Evolutionary conservation across 2,329 filamentous ascomycete genomes (phyloP).

Genomic region (Aspergillus sp.): DNA sequence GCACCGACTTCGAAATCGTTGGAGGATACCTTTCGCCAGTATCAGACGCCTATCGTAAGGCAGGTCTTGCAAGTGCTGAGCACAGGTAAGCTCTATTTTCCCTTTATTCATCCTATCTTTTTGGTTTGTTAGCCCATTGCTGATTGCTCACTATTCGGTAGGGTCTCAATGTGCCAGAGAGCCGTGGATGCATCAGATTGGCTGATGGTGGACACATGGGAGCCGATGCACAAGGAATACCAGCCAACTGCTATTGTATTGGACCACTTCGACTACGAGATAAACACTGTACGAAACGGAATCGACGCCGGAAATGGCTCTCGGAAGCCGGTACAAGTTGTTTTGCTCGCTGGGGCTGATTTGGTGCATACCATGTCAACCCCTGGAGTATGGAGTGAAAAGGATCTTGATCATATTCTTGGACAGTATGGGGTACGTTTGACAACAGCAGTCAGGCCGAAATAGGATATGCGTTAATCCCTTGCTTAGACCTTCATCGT

Average conservation of each 20-base stretch:
- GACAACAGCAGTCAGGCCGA: background rate
- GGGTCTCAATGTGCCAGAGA: constrained; percentile 81
- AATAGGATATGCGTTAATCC: background rate
- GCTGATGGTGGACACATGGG: constrained; percentile 87
- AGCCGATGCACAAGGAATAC: constrained; percentile 81
- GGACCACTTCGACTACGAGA: constrained; percentile 87
- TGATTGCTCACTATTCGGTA: constrained; percentile 27
- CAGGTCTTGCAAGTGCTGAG: constrained; percentile 69
- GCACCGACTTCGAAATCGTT: constrained; percentile 77
- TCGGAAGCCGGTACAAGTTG: constrained; percentile 69
- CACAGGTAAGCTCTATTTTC: constrained; percentile 54
- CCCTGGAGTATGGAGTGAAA: constrained; percentile 73
- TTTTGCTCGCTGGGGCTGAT: constrained; percentile 77
- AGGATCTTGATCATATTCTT: constrained; percentile 85
- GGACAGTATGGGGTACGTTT: constrained; percentile 67
- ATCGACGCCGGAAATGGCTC: constrained; percentile 66
- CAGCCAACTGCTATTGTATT: constrained; percentile 85
- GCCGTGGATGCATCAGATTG: constrained; percentile 72
- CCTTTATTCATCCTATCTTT: background rate
- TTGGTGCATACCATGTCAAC: constrained; percentile 72
- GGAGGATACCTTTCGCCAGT: constrained; percentile 84
- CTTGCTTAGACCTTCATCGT: constrained; percentile 66
- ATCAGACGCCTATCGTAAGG: constrained; percentile 75
- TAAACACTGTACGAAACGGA: constrained; percentile 76
- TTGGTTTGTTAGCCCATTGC: background rate